Evolutionary conservation across 2,329 filamentous ascomycete species (phyloP).

Genomic region (Diplodia seriata): DNA sequence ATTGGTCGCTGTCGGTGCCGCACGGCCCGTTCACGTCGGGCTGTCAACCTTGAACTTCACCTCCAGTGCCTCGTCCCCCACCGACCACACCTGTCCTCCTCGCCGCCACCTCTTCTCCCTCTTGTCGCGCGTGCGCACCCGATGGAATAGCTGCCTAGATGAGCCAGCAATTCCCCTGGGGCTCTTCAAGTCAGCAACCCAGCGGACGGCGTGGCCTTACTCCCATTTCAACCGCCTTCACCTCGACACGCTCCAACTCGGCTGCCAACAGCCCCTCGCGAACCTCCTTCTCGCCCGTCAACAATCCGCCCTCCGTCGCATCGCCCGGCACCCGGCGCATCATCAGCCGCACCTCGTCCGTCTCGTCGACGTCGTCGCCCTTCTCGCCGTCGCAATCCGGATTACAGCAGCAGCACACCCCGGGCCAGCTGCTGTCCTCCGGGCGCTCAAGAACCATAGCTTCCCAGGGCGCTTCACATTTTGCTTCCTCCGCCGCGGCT

Average conservation of each 20-base stretch:
- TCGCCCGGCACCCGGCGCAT: slow-evolving; percentile 56
- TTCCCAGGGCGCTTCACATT: slow-evolving; percentile 60
- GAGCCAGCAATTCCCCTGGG: slow-evolving; percentile 65
- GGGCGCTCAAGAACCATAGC: slow-evolving; percentile 63
- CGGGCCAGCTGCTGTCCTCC: slow-evolving; percentile 62
- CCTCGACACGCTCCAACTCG: slow-evolving; percentile 52
- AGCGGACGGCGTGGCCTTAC: slow-evolving; percentile 63
- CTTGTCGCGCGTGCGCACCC: slow-evolving; percentile 46
- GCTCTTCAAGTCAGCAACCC: slow-evolving; percentile 61
- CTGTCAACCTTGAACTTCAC: slow-evolving; percentile 33
- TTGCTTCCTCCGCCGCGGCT: slow-evolving; percentile 63
- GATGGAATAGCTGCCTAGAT: slow-evolving; percentile 54
- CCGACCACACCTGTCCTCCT: slow-evolving; percentile 35
- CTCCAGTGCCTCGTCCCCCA: slow-evolving; percentile 29
- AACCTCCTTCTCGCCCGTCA: slow-evolving; percentile 59
- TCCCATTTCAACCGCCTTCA: slow-evolving; percentile 63
- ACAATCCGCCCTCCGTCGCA: slow-evolving; percentile 58
- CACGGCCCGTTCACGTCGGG: slow-evolving; percentile 32
- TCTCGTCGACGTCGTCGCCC: slow-evolving; percentile 61
- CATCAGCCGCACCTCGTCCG: slow-evolving; percentile 61
- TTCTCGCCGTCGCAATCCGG: slow-evolving; percentile 62
- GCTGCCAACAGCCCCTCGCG: slow-evolving; percentile 59
- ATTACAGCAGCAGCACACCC: slow-evolving; percentile 59
- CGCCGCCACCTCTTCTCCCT: slow-evolving; percentile 35
- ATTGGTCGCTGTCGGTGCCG: slow-evolving; percentile 21